Conservation (phyloP, 1,284 basidiomycete species). For the Tylopilus sp. region DNA sequence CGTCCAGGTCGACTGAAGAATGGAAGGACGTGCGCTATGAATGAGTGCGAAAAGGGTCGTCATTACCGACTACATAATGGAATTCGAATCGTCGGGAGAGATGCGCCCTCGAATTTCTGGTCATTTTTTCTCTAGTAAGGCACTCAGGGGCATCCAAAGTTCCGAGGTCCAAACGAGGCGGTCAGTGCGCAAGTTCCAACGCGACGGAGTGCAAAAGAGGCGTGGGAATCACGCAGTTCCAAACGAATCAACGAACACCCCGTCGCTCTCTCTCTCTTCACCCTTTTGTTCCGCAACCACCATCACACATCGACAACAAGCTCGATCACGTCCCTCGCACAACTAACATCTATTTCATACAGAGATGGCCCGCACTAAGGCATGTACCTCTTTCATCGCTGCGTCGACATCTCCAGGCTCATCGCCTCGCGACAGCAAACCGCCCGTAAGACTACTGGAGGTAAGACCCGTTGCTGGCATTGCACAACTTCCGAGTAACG, state of each 20-base stretch:
- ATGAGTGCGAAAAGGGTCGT: too few relatives aligned
- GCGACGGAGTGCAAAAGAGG: slow-evolving; percentile 29
- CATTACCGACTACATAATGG: too few relatives aligned
- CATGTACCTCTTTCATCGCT: slow-evolving; percentile 30
- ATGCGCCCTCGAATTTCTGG: background rate
- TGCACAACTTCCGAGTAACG: slow-evolving; percentile 5
- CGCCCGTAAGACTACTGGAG: slow-evolving; percentile 79
- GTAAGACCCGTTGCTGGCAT: slow-evolving; percentile 37
- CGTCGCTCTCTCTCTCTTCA: slow-evolving; percentile 12
- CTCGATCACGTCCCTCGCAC: slow-evolving; percentile 25
- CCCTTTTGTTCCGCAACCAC: slow-evolving; percentile 30
- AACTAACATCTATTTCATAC: slow-evolving; percentile 17
- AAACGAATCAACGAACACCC: slow-evolving; percentile 21
- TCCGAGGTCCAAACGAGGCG: slow-evolving; percentile 21
- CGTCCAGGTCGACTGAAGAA: background rate
- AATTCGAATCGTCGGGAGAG: background rate
- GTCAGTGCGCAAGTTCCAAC: slow-evolving; percentile 31
- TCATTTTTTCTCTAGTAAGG: too few relatives aligned
- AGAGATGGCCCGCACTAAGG: slow-evolving; percentile 73
- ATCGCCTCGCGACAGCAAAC: slow-evolving; percentile 55
- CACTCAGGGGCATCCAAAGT: slow-evolving; percentile 13
- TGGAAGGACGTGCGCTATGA: background rate
- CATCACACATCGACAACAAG: slow-evolving; percentile 23
- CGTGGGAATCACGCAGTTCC: slow-evolving; percentile 30
- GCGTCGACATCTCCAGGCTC: slow-evolving; percentile 5